These are phyloP conservation scores for Pythium guiyangense DNA, from an alignment of 352 stramenopile species.

Conservation along the genomic window DNA sequence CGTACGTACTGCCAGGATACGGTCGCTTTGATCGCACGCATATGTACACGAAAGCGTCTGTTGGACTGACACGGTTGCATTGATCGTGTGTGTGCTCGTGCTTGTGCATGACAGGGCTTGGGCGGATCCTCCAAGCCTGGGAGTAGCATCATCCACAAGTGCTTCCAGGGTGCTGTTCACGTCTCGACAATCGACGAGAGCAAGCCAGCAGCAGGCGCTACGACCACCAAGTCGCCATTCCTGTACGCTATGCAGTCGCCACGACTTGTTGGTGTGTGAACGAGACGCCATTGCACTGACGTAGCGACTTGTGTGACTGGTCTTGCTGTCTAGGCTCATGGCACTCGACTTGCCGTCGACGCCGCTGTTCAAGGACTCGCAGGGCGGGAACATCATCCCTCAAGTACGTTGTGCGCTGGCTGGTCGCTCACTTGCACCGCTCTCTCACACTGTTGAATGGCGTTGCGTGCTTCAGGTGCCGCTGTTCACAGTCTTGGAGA, in stretches of 20 bases:
- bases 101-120: conserved; percentile 44
- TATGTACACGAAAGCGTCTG: neutral
- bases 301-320: neutral
- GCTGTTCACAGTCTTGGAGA: conserved; percentile 95
- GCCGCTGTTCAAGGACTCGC: conserved; percentile 98
- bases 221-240: conserved; percentile 53
- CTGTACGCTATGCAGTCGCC: conserved; percentile 30
- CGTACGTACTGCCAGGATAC: conserved; percentile 39
- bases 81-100: neutral
- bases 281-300: neutral
- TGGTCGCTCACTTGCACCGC: neutral
- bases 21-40: neutral
- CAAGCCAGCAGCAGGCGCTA: conserved; percentile 28
- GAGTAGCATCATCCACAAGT: conserved; percentile 94
- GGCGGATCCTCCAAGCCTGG: conserved; percentile 79
- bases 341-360: conserved; percentile 98
- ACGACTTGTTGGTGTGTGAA: neutral
- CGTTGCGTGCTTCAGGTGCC: conserved; percentile 76
- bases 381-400: conserved; percentile 96
- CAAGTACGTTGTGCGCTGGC: conserved; percentile 34
- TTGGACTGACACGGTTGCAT: neutral
- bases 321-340: conserved; percentile 80
- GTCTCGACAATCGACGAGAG: conserved; percentile 84
- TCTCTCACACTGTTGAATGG: neutral
- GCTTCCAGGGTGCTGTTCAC: conserved; percentile 95